phyloP scores from a whole-genome alignment of 1,284 basidiomycete species.

The Ganoderma resinaceum region DNA sequence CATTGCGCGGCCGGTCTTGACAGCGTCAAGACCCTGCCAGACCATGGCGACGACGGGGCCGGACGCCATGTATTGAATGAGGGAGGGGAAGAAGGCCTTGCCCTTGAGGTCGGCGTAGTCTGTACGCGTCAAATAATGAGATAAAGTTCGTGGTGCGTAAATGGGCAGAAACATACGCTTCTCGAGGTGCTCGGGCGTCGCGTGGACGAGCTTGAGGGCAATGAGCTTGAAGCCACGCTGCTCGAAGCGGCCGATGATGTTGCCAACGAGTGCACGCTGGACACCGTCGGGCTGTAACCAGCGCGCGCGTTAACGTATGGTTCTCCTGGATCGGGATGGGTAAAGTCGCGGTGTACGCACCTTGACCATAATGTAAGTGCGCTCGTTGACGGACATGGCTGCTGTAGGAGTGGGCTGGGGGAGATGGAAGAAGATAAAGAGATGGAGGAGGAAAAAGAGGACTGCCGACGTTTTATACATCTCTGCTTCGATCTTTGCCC shows the following conservation, averaged over 20 bases:
- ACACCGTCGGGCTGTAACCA: slow-evolving; percentile 89
- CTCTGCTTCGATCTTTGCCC: slow-evolving; percentile 33
- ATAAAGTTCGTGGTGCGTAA: neutral
- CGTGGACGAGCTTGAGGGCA: slow-evolving; percentile 87
- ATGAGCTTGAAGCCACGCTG: slow-evolving; percentile 94
- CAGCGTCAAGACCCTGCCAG: slow-evolving; percentile 96
- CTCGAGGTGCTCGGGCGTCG: slow-evolving; percentile 85
- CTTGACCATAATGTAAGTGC: slow-evolving; percentile 94
- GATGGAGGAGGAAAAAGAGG: slow-evolving; percentile 42
- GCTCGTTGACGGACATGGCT: slow-evolving; percentile 70
- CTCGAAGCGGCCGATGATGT: slow-evolving; percentile 94
- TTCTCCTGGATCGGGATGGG: neutral
- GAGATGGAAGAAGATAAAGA: slow-evolving; percentile 40
- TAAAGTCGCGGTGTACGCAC: slow-evolving; percentile 42
- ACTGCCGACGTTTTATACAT: slow-evolving; percentile 43
- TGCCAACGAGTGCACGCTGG: slow-evolving; percentile 93
- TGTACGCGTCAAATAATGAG: slow-evolving; percentile 39
- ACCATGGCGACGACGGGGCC: slow-evolving; percentile 98
- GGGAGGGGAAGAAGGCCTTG: slow-evolving; percentile 92
- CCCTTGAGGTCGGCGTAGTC: slow-evolving; percentile 94
- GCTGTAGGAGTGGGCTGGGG: slow-evolving; percentile 37
- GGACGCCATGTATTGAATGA: slow-evolving; percentile 94
- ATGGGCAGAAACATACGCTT: slow-evolving; percentile 60
- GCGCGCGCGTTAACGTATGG: slow-evolving; percentile 1
- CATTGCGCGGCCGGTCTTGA: slow-evolving; percentile 96